A percentile compares a stretch with the other conserved stretches of the same genome.
Evolutionary conservation across 495 filamentous ascomycete genomes (phyloP).

Genomic region (Penicillium canescens): DNA sequence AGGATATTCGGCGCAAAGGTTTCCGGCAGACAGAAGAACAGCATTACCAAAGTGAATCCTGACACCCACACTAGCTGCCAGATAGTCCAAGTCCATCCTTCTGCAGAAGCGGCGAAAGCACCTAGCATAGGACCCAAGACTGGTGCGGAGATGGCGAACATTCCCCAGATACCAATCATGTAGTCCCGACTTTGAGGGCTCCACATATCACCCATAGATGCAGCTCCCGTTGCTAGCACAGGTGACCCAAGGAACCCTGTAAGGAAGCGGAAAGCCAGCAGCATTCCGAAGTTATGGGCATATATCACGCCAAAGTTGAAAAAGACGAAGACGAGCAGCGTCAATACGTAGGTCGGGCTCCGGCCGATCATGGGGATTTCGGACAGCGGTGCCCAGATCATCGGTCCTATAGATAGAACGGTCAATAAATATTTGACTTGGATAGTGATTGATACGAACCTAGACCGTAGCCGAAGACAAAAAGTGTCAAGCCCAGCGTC

Average conservation of each 20-base stretch:
- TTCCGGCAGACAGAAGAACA: slow-evolving; percentile 58
- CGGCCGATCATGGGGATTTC: slow-evolving; percentile 53
- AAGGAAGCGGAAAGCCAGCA: slow-evolving; percentile 55
- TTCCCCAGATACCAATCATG: slow-evolving; percentile 36
- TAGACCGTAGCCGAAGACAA: slow-evolving; percentile 46
- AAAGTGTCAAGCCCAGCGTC: slow-evolving; percentile 51
- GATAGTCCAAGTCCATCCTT: slow-evolving; percentile 51
- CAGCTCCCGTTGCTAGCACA: slow-evolving; percentile 43
- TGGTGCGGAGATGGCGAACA: slow-evolving; percentile 38
- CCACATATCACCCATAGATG: slow-evolving; percentile 37
- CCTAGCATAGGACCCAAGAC: slow-evolving; percentile 46
- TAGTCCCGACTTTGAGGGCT: slow-evolving; percentile 27
- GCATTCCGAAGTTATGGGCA: slow-evolving; percentile 50
- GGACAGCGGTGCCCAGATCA: slow-evolving; percentile 45
- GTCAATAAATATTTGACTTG: not conserved
- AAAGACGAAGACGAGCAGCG: slow-evolving; percentile 51
- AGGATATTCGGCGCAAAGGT: slow-evolving; percentile 59
- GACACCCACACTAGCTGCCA: slow-evolving; percentile 51
- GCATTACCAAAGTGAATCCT: slow-evolving; percentile 42
- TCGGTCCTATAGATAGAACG: slow-evolving; percentile 19
- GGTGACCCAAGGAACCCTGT: slow-evolving; percentile 55
- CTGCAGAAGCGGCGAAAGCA: slow-evolving; percentile 33
- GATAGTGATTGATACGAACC: slow-evolving; percentile 2
- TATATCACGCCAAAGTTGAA: slow-evolving; percentile 48
- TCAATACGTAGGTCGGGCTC: slow-evolving; percentile 48